A percentile compares a stretch with the other conserved stretches of the same genome.
Conservation (phyloP, 2,329 filamentous ascomycete species). For the Penicillium sp. region DNA sequence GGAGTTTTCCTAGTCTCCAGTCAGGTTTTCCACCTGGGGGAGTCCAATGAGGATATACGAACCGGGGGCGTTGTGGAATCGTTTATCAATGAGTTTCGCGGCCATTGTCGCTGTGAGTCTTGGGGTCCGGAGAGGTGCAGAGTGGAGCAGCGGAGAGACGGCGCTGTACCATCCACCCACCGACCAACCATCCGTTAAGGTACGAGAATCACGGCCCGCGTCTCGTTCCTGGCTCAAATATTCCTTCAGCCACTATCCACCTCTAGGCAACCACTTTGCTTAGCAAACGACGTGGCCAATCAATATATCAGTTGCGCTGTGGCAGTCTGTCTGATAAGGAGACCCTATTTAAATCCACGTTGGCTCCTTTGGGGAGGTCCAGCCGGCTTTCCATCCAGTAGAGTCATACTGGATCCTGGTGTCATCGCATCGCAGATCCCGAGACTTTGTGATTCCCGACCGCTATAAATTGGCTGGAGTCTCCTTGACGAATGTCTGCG, state of each 20-base stretch:
- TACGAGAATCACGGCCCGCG: neutral
- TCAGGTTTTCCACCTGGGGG: neutral
- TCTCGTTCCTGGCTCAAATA: neutral
- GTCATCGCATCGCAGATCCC: constrained; percentile 12
- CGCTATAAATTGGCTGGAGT: constrained; percentile 3
- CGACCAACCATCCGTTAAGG: neutral
- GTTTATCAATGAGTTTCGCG: constrained; percentile 40
- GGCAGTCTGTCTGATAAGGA: neutral
- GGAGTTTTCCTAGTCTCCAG: constrained; percentile 62
- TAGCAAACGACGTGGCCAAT: neutral
- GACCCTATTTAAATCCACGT: neutral
- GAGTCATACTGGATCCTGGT: neutral
- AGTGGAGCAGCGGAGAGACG: neutral
- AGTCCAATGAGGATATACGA: constrained; percentile 13
- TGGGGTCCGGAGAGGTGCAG: neutral
- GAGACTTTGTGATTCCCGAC: constrained; percentile 9
- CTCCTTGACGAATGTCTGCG: neutral
- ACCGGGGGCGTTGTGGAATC: constrained; percentile 39
- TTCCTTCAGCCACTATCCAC: neutral
- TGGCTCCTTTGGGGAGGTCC: constrained; percentile 14
- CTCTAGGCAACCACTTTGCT: too few species aligned
- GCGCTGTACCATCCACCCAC: neutral
- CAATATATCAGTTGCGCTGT: neutral
- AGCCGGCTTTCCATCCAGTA: too few species aligned
- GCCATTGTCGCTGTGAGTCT: constrained; percentile 28